Percentiles rank a stretch among this genome's conserved stretches.
phyloP scores from a whole-genome alignment of 192 early-diverging fungal species.

The Spizellomyces punctatus region DNA sequence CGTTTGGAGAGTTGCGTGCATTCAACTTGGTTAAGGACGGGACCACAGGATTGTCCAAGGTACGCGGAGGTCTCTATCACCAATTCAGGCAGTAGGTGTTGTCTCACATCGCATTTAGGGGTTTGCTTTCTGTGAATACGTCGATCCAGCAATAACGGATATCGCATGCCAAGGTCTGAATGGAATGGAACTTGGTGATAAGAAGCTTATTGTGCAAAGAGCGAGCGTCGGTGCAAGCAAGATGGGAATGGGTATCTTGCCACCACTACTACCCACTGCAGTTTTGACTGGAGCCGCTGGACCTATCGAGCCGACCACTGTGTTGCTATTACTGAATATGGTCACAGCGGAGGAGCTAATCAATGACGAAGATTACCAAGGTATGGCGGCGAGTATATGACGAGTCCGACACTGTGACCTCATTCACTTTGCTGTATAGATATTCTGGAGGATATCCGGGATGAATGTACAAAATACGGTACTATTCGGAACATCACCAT shows the following conservation, averaged over 20 bases:
- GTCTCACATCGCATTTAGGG: constrained; percentile 54
- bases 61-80: constrained; percentile 20
- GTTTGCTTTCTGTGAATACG: constrained; percentile 97
- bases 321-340: constrained; percentile 95
- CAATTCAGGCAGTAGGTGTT: constrained; percentile 4
- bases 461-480: constrained; percentile 90
- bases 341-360: constrained; percentile 81
- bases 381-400: constrained; percentile 34
- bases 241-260: constrained; percentile 46
- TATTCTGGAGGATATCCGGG: constrained; percentile 86
- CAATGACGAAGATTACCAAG: constrained; percentile 84
- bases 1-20: constrained; percentile 90
- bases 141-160: constrained; percentile 85
- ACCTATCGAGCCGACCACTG: constrained; percentile 71
- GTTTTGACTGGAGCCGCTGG: constrained; percentile 50
- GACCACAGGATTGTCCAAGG: constrained; percentile 73
- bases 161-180: constrained; percentile 93
- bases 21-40: constrained; percentile 94
- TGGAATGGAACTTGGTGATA: constrained; percentile 93
- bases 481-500: constrained; percentile 78
- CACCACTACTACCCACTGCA: constrained; percentile 35
- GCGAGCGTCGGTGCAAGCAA: constrained; percentile 82
- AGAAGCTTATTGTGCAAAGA: constrained; percentile 90
- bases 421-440: constrained; percentile 48
- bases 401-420: neutral